Conservation (phyloP, 768 basidiomycete genomes). For the Phylloporus sp. region DNA sequence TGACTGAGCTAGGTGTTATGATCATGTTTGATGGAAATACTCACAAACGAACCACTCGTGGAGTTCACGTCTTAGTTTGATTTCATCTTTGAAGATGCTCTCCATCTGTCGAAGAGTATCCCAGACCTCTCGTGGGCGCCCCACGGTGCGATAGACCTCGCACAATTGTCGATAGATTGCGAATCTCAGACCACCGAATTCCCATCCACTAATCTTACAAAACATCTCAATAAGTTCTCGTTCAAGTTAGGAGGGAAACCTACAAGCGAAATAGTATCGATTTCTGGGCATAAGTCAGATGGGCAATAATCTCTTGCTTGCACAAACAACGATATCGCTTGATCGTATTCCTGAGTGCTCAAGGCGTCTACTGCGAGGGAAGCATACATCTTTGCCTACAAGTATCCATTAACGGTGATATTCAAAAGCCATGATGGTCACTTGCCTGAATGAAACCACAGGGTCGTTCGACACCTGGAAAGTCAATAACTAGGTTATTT, state of each 20-base stretch:
- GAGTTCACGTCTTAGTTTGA: constrained; percentile 1
- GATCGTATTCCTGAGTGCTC: background rate
- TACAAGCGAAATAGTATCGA: constrained; percentile 16
- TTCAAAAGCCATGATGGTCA: background rate
- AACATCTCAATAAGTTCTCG: background rate
- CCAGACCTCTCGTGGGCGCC: background rate
- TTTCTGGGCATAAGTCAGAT: background rate
- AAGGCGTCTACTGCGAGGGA: constrained; percentile 9
- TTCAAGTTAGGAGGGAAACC: background rate
- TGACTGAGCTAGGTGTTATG: background rate
- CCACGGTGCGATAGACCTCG: constrained; percentile 2
- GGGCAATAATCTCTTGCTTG: constrained; percentile 15
- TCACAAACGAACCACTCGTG: constrained; percentile 10
- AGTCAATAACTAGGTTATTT: background rate
- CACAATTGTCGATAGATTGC: constrained; percentile 6
- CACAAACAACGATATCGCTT: background rate
- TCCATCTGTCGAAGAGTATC: constrained; percentile 4
- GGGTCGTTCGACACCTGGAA: background rate
- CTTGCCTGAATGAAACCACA: constrained; percentile 15
- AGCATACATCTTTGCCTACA: constrained; percentile 16
- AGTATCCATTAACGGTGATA: background rate
- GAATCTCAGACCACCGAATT: constrained; percentile 10
- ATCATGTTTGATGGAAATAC: background rate
- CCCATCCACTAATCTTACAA: constrained; percentile 16
- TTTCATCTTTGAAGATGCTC: constrained; percentile 6